These are phyloP conservation scores for Melampsora larici-populina DNA, from an alignment of 1,284 basidiomycete species.

Conservation along the genomic window DNA sequence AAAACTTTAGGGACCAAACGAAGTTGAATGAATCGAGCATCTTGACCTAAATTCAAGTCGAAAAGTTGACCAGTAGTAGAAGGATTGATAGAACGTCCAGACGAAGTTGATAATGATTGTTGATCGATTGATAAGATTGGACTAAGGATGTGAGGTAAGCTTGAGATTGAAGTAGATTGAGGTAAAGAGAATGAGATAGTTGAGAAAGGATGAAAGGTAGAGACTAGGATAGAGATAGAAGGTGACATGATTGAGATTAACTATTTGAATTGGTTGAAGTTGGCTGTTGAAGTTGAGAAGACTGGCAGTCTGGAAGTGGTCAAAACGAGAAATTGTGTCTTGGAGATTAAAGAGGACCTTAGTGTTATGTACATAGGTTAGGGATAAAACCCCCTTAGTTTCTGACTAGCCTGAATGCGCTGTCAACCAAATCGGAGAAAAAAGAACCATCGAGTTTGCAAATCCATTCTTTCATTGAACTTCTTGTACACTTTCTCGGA, in stretches of 20 bases:
- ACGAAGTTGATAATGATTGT: slow-evolving; percentile 32
- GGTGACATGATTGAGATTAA: slow-evolving; percentile 8
- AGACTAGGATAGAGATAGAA: slow-evolving; percentile 28
- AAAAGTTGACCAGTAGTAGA: slow-evolving; percentile 2
- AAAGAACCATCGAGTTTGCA: too few species aligned
- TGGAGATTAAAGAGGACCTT: too few species aligned
- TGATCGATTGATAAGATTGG: slow-evolving; percentile 3
- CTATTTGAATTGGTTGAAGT: neutral
- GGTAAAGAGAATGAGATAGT: slow-evolving; percentile 33
- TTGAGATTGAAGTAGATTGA: slow-evolving; percentile 8
- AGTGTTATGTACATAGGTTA: too few species aligned
- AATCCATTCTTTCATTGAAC: too few species aligned
- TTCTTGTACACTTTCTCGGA: too few species aligned
- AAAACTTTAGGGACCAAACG: slow-evolving; percentile 58
- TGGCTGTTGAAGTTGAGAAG: neutral
- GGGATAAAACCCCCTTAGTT: too few species aligned
- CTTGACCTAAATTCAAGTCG: slow-evolving; percentile 1
- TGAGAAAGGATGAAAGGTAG: slow-evolving; percentile 38
- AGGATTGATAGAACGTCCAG: slow-evolving; percentile 25
- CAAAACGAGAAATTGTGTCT: too few species aligned
- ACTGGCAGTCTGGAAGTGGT: neutral
- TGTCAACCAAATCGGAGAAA: too few species aligned
- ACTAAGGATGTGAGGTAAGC: slow-evolving; percentile 23
- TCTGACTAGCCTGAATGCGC: too few species aligned
- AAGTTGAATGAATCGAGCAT: slow-evolving; percentile 45